phyloP scores from a whole-genome alignment of 805 yeast genomes.

The Saccharomyces eubayanus region DNA sequence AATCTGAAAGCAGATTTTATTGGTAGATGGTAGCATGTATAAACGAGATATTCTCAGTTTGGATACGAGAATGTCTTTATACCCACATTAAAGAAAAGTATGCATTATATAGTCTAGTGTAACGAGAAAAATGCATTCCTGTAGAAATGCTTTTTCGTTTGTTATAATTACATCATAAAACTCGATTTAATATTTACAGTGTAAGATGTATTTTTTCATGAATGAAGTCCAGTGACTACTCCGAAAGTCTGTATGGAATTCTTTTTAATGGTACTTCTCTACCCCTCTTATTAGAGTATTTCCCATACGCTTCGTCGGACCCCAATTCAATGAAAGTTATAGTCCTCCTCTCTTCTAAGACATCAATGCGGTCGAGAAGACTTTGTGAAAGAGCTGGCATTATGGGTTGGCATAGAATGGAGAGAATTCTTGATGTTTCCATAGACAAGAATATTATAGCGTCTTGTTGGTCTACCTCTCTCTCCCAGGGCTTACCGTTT shows the following conservation, averaged over 20 bases:
- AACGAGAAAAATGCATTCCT: neutral
- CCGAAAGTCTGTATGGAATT: conserved; percentile 6
- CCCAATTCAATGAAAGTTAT: conserved; percentile 44
- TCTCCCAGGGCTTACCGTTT: conserved; percentile 67
- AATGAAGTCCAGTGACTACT: neutral
- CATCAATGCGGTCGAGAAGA: conserved; percentile 58
- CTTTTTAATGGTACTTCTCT: conserved; percentile 40
- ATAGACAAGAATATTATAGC: conserved; percentile 54
- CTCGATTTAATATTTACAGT: neutral
- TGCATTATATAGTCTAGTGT: neutral
- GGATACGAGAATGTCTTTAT: neutral
- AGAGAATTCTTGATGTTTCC: conserved; percentile 59
- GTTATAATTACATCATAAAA: neutral
- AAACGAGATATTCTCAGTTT: neutral
- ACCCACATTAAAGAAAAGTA: neutral
- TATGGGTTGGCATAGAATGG: conserved; percentile 63
- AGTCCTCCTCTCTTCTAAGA: conserved; percentile 36
- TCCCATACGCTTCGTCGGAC: conserved; percentile 54
- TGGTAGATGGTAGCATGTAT: neutral
- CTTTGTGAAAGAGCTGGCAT: conserved; percentile 55
- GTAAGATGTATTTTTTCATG: neutral
- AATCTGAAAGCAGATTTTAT: neutral
- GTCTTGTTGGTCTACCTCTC: conserved; percentile 37
- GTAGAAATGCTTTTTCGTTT: neutral
- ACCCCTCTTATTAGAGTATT: conserved; percentile 43